phyloP scores from a whole-genome alignment of 2,329 filamentous ascomycete genomes.

The Botrytis fabae region DNA sequence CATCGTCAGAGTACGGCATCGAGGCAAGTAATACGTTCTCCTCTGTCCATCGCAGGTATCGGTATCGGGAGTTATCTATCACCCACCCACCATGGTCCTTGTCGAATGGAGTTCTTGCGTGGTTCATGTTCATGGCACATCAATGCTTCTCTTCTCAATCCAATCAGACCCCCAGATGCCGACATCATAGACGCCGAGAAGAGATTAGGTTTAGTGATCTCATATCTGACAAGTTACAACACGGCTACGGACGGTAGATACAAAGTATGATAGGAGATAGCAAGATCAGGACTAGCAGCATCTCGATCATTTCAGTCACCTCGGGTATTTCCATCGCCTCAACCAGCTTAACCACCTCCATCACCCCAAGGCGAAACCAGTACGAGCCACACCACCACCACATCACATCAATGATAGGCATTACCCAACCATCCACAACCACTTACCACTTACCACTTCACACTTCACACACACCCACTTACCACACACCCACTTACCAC shows the following conservation, averaged over 20 bases:
- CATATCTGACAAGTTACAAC: neutral
- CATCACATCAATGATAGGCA: neutral
- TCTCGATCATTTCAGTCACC: neutral
- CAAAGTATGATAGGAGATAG: neutral
- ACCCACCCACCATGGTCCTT: neutral
- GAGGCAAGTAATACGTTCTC: too few relatives aligned
- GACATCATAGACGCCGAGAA: neutral
- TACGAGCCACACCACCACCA: neutral
- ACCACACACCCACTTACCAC: neutral
- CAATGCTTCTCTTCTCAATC: neutral
- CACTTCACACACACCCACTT: neutral
- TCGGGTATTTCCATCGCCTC: too few relatives aligned
- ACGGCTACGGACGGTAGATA: neutral
- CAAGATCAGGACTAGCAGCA: neutral
- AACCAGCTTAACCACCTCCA: too few relatives aligned
- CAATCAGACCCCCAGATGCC: neutral
- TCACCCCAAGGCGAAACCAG: neutral
- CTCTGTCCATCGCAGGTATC: too few relatives aligned
- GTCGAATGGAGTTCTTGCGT: neutral
- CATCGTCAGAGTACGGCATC: neutral
- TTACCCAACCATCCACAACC: neutral
- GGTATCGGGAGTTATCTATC: too few relatives aligned
- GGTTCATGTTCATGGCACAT: too few relatives aligned
- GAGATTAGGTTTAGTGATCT: slow-evolving; percentile 1
- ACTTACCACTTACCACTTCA: neutral